Percentiles rank a stretch among this genome's conserved stretches.
These are phyloP conservation scores for Nemania serpens DNA, from an alignment of 2,329 filamentous ascomycete species.

Conservation along the genomic window DNA sequence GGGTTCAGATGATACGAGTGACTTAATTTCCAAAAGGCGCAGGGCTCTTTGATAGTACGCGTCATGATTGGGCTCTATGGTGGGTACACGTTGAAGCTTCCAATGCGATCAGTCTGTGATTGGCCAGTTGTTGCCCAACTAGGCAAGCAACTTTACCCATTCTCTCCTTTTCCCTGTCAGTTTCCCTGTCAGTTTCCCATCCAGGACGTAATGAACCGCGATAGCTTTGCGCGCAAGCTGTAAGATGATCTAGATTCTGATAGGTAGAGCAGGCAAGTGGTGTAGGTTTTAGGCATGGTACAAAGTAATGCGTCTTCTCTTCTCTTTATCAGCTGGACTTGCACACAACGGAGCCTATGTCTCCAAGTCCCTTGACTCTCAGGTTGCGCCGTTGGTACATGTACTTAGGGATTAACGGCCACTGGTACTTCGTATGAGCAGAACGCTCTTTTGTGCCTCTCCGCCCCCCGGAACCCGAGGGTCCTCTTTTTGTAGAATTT, in stretches of 20 bases:
- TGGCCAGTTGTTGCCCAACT: constrained; percentile 33
- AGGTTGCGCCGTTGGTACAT: neutral
- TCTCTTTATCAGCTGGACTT: neutral
- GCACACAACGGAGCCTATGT: constrained; percentile 11
- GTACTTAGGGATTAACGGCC: neutral
- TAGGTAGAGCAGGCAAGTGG: neutral
- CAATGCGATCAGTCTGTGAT: constrained; percentile 40
- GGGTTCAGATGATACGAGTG: neutral
- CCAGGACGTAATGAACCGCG: constrained; percentile 2
- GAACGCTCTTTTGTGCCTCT: constrained; percentile 15
- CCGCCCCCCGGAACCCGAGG: constrained; percentile 16
- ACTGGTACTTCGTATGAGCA: constrained; percentile 3
- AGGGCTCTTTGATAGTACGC: constrained; percentile 32
- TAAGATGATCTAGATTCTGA: neutral
- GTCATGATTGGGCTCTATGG: constrained; percentile 38
- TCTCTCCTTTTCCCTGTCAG: constrained; percentile 15
- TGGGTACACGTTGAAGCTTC: constrained; percentile 31
- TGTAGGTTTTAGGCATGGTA: neutral
- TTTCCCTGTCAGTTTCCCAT: constrained; percentile 11
- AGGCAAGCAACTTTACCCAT: constrained; percentile 29
- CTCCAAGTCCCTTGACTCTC: constrained; percentile 25
- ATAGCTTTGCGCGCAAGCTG: constrained; percentile 9
- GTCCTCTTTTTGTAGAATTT: constrained; percentile 23
- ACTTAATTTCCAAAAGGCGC: constrained; percentile 36
- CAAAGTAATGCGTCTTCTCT: neutral